phyloP scores from a whole-genome alignment of 164 flowering plant genomes.

The grape (Vitis vinifera) region ASM3070453v1 NC_081821.1:7273501-7274000 shows the following conservation, averaged over 20 bases:
- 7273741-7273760: constrained; percentile 61
- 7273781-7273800: constrained; percentile 44
- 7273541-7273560: too few species aligned
- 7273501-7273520: too few species aligned
- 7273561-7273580: too few species aligned
- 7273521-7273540: too few species aligned
- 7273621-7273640: too few species aligned
- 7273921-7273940: not conserved
- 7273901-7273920: constrained; percentile 9
- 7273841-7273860: constrained; percentile 40
- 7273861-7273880: constrained; percentile 43
- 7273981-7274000: too few species aligned
- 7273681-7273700: constrained; percentile 43
- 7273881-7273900: constrained; percentile 29
- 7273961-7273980: too few species aligned
- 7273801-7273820: constrained; percentile 28
- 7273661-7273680: constrained; percentile 1
- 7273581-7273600: too few species aligned
- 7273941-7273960: too few species aligned
- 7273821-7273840: constrained; percentile 10
- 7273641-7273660: not conserved
- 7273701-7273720: constrained; percentile 72
- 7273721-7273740: constrained; percentile 75
- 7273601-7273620: too few species aligned
- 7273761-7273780: constrained; percentile 46